A percentile compares a stretch with the other conserved stretches of the same genome.
phyloP scores from a whole-genome alignment of 2,329 filamentous ascomycete species.

The Penicillium sp. region DNA sequence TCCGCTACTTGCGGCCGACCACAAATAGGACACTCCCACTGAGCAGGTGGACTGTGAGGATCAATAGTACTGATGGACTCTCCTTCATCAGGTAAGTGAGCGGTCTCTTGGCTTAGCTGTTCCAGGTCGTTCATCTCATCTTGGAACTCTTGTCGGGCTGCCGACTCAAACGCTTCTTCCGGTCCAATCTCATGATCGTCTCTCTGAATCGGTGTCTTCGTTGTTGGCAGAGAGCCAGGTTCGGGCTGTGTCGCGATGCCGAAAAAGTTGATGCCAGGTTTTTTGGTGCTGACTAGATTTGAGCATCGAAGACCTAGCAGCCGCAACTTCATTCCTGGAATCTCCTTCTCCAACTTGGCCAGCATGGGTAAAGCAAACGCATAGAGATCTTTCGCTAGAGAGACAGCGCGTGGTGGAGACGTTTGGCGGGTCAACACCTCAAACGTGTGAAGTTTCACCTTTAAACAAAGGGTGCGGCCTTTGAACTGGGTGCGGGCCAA shows the following conservation, averaged over 20 bases:
- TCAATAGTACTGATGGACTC: constrained; percentile 1
- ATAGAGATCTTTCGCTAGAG: constrained; percentile 76
- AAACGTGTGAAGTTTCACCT: constrained; percentile 91
- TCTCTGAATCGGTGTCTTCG: constrained; percentile 5
- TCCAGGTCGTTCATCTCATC: constrained; percentile 63
- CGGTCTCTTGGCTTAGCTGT: constrained; percentile 57
- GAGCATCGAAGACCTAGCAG: constrained; percentile 89
- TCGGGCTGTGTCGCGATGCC: constrained; percentile 45
- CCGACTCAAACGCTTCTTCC: constrained; percentile 63
- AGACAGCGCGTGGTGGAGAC: constrained; percentile 69
- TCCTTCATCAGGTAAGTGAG: constrained; percentile 5
- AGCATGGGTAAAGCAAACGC: constrained; percentile 78
- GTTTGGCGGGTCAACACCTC: constrained; percentile 85
- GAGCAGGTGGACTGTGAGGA: constrained; percentile 41
- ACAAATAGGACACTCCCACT: constrained; percentile 90
- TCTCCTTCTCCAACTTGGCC: constrained; percentile 76
- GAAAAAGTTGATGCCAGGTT: constrained; percentile 77
- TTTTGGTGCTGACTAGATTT: constrained; percentile 81
- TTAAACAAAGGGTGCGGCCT: constrained; percentile 85
- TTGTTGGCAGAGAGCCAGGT: constrained; percentile 6
- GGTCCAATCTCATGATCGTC: constrained; percentile 66
- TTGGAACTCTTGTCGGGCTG: constrained; percentile 58
- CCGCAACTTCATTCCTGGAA: constrained; percentile 73
- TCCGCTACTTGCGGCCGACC: constrained; percentile 69
- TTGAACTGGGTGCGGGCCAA: constrained; percentile 76